Evolutionary conservation across 179 eudicot species (phyloP), one percentile per base, ranked within the genome.

Genomic region (Carnegiea gigantea): DNA sequence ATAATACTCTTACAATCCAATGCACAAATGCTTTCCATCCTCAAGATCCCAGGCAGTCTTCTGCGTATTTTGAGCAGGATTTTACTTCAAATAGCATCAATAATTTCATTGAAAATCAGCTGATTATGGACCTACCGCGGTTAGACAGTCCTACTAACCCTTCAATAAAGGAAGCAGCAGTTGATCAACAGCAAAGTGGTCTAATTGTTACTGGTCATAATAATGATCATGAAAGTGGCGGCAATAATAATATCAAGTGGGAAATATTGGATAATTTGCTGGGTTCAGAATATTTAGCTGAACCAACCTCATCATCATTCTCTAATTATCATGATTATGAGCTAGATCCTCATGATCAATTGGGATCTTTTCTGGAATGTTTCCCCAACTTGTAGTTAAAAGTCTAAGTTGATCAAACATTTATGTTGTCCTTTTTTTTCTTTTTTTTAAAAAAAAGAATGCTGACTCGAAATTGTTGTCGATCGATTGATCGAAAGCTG

Each of bases 81-180:
- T 80, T 74, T 64, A 9, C 72, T 11, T 80, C 84, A 62, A 78
- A 81, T 68, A 18, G 71, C 28, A 20, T n/a, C 3, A 57, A 57
- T 33, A 73, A 73, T 82, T 80, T 83, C 40, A 68, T 70, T 12
- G 85, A 86, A 64, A 86, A 54, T 51, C 80, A 79, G 40, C 87
- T 86, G 46, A 77, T 87, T 5, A 24, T 76, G 30, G 93, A 90
- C 9, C 85, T 89, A 23, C 93, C 95, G 60, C 87, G 86, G 21
- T 79, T 90, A 43, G 91, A 91, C 24, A 91, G 93, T 74, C 97
- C 94, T 10, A 76, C 89, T 18, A 20, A 57, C 11, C 44, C 85
- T 72, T 88, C 90, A 0, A 83, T 90, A 51, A 49, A 81, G 59
- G 60, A 74, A 18, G 9, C 46, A 15, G 44, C 10, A n/a, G 4